phyloP scores from a whole-genome alignment of 306 rosid species.

The Cicer arietinum region DNA sequence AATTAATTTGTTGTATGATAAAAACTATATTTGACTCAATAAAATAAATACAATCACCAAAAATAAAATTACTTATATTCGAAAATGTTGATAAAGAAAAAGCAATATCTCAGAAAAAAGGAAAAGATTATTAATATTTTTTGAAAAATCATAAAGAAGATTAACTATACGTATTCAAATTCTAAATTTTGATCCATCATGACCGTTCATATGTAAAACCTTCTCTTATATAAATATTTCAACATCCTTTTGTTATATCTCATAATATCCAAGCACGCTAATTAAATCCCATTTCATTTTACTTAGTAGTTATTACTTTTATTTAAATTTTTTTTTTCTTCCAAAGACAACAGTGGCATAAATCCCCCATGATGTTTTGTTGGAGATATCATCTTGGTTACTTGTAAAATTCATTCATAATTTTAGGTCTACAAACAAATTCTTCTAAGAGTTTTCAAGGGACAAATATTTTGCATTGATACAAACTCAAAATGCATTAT shows the following conservation, averaged over 20 bases:
- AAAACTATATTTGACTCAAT: no score
- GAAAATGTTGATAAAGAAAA: no score
- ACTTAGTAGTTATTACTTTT: background rate
- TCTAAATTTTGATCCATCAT: background rate
- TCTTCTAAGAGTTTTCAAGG: background rate
- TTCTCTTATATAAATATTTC: background rate
- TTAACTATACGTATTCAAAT: background rate
- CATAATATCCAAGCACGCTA: background rate
- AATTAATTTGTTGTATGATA: no score
- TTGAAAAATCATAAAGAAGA: no score
- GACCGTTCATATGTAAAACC: background rate
- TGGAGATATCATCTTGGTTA: constrained; percentile 26
- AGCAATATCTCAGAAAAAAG: no score
- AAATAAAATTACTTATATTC: no score
- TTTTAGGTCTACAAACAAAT: background rate
- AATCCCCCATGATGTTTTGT: background rate
- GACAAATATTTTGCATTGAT: background rate
- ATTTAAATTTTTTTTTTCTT: background rate
- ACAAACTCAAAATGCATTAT: constrained; percentile 4
- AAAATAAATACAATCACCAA: no score
- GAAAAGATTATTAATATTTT: no score
- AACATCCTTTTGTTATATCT: background rate
- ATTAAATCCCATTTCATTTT: background rate
- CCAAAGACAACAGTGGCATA: background rate
- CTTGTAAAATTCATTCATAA: constrained; percentile 20